Evolutionary conservation across 1,284 basidiomycete species (phyloP), one percentile per base, ranked within the genome.

Genomic region (Rhizoctonia solani): DNA sequence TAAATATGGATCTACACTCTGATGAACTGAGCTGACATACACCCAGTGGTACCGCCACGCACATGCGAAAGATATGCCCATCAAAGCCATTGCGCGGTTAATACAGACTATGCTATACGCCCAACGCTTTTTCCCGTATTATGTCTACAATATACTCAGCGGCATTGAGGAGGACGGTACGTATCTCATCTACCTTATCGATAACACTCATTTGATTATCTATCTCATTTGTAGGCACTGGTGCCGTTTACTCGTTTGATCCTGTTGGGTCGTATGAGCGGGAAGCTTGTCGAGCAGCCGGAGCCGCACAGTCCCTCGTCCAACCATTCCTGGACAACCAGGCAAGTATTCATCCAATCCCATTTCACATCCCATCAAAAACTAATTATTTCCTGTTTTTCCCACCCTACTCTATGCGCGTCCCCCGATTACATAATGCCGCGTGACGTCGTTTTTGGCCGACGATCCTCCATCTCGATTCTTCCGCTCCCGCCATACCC

Each of bases 321-420:
- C 95, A 98, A 76, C 95, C 95, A 3, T 96, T 97, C 86, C 81
- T 98, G 74, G 95, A 98, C 79, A 97, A 95, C 78, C 94, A 96
- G 85, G 93, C 89, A 53, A 61, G 78, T 75, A 6, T 27, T 70
- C 68, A 72, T 76, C 80, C 81, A 81, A 81, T 73, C 69, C 82
- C 80, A 81, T 83, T 76, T 77, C 81, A 74, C 74, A n/a, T 73
- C 74, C 79, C 76, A 13, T 49, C 42, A n/a, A 30, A n/a, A 41
- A 27, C 13, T 29, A 41, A 16, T 14, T 30, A 27, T 49, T 34
- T 13, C 30, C 41, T 19, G n/a, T 52, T 54, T 14, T 4, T 63
- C 42, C 54, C 39, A 30, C 46, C 13, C 53, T 13, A 42, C 11
- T 53, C 32, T n/a, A 32, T 42, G 16, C 68, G 42, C 54, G 47